A percentile compares a stretch with the other conserved stretches of the same genome.
phyloP scores from a whole-genome alignment of 164 flowering plant genomes.

The Tetracentron sinense region DNA sequence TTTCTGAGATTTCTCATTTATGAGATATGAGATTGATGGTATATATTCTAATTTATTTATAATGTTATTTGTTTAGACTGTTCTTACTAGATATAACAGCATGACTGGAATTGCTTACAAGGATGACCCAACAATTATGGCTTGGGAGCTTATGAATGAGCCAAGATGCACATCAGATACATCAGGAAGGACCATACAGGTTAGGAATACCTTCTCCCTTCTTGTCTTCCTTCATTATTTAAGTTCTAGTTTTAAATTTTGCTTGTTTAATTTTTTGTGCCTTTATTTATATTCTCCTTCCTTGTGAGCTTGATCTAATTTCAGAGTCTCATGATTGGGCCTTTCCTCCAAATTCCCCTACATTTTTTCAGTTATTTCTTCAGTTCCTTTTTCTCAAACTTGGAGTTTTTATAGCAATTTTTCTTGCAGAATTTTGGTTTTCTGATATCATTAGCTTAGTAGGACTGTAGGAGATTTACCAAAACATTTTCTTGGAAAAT shows the following conservation, averaged over 20 bases:
- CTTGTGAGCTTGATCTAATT: too few species aligned
- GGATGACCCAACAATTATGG: constrained; percentile 83
- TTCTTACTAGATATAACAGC: constrained; percentile 60
- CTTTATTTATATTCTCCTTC: too few species aligned
- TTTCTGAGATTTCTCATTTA: background rate
- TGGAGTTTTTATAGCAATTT: too few species aligned
- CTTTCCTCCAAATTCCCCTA: too few species aligned
- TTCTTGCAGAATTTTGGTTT: too few species aligned
- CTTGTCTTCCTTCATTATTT: background rate
- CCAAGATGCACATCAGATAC: constrained; percentile 62
- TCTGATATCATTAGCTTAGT: too few species aligned
- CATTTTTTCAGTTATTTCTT: too few species aligned
- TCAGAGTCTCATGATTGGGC: too few species aligned
- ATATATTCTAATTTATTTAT: background rate
- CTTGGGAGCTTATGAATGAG: constrained; percentile 96
- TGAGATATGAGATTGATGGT: background rate
- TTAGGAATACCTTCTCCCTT: constrained; percentile 7
- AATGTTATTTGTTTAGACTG: constrained; percentile 31
- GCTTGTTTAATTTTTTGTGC: background rate
- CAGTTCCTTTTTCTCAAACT: too few species aligned
- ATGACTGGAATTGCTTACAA: constrained; percentile 63
- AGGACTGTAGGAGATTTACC: background rate
- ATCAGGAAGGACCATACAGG: constrained; percentile 61
- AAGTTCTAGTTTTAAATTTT: background rate
- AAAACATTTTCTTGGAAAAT: background rate